Base-by-base conservation (phyloP, 2,329 filamentous ascomycete species). In the Verticillium albo-atrum region DNA sequence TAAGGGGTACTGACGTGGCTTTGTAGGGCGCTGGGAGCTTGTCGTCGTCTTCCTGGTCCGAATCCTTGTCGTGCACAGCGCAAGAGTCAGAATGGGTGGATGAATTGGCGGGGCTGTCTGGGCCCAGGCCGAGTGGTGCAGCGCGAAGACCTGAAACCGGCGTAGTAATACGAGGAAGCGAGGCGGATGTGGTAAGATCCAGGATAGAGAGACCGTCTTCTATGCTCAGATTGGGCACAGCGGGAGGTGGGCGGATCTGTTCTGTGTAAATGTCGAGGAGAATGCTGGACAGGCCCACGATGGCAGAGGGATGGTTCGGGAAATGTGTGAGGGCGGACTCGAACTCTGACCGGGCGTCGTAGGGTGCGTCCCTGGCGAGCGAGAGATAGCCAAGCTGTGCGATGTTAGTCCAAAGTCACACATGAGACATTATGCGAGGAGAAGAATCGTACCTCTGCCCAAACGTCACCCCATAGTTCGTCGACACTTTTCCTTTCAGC, bases 181-280 rank as follows among this genome's bases (percentile, higher is more conserved):
- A 23, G 4, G 26, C 15, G 4, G 55, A 51, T 12, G 25, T 15
- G 12, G 14, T 15, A 17, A 57, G 42, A 14, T 25, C 15, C 10
- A 59, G 56, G 23, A 58, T 47, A 17, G 60, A 65, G n/a, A 67
- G 61, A 34, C 70, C 68, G 25, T 69, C 69, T 54, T 72, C 70
- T 15, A 69, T 66, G 30, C 69, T 64, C 10, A 85, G 72, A 1
- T 74, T 69, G 2, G 82, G 79, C 4, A 85, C 76, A 63, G 86
- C 73, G 57, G 84, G 75, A 60, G 79, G 78, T 3, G 86, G 87
- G 47, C 89, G 81, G 23, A 91, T 75, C 54, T 85, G 82, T 72
- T 91, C 82, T 65, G 79, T 86, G 75, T 94, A 96, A 23, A 96
- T 87, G 68, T 97, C 92, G 55, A 98, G 82, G 6, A 99, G 81